These are phyloP conservation scores for Phytophthora constricta DNA, from an alignment of 352 stramenopile species.

Conservation along the genomic window DNA sequence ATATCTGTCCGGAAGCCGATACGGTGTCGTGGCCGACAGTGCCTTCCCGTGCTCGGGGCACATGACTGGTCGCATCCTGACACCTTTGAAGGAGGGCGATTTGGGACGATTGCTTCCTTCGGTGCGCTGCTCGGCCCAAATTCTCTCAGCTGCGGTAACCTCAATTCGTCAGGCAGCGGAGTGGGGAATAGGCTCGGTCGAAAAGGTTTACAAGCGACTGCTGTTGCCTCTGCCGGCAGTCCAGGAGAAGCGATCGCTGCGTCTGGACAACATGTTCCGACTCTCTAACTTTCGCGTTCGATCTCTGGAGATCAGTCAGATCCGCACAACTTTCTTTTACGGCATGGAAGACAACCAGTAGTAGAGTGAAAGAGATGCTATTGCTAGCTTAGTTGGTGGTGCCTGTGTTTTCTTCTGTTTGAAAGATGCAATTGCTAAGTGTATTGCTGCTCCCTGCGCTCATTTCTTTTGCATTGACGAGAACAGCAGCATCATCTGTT, in stretches of 20 bases:
- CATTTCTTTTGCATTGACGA: background rate
- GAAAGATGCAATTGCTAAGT: background rate
- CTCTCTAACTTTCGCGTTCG: background rate
- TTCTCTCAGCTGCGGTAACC: background rate
- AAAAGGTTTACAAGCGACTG: slow-evolving; percentile 3
- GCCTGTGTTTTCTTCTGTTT: background rate
- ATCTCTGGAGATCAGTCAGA: slow-evolving; percentile 1
- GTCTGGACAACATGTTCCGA: background rate
- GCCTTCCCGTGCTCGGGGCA: slow-evolving; percentile 4
- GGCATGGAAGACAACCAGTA: background rate
- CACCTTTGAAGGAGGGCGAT: slow-evolving; percentile 16
- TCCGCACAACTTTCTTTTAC: background rate
- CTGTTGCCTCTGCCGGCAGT: background rate
- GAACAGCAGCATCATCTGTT: slow-evolving; percentile 15
- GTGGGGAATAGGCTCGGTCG: slow-evolving; percentile 11
- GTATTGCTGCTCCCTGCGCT: background rate
- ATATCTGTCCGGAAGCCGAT: background rate
- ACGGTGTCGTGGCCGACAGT: slow-evolving; percentile 19
- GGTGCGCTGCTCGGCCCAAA: background rate
- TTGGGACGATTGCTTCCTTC: background rate
- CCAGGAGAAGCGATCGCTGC: background rate
- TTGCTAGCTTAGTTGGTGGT: background rate
- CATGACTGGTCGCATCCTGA: slow-evolving; percentile 1
- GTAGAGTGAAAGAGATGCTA: background rate
- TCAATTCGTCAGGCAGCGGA: background rate